Evolutionary conservation across 75 land plant genomes (phyloP).

Genomic region (Selaginella tamariscina): DNA sequence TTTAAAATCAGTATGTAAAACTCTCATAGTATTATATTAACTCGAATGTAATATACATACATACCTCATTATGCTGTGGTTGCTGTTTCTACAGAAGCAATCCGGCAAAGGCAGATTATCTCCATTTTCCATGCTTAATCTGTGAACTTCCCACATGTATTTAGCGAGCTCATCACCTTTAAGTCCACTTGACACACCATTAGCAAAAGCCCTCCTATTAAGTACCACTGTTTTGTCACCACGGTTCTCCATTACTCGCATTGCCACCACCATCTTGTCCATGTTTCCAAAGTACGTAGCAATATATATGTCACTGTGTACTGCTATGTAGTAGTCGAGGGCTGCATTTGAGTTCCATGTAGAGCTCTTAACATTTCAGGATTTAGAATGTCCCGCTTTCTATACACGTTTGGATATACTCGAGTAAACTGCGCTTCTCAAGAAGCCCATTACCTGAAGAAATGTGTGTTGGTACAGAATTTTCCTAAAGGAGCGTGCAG

Average conservation of each 20-base stretch:
- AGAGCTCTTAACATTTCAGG: constrained; percentile 35
- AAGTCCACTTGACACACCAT: constrained; percentile 30
- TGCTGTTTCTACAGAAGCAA: no score
- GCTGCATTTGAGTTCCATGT: constrained; percentile 92
- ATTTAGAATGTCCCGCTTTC: constrained; percentile 46
- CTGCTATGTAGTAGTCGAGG: constrained; percentile 64
- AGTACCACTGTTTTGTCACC: constrained; percentile 42
- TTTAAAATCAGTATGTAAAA: no score
- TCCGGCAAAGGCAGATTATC: constrained; percentile 60
- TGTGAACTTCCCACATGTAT: constrained; percentile 46
- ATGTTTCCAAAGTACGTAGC: constrained; percentile 92
- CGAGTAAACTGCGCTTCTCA: constrained; percentile 54
- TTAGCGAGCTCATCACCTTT: constrained; percentile 30
- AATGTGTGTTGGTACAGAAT: no score
- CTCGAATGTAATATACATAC: no score
- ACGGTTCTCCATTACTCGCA: constrained; percentile 48
- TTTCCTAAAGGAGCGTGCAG: no score
- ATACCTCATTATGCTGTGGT: no score
- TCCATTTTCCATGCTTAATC: constrained; percentile 38
- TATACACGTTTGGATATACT: constrained; percentile 43
- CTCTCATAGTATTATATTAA: no score
- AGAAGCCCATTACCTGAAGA: constrained; percentile 74
- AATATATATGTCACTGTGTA: constrained; percentile 71
- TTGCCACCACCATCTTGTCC: constrained; percentile 95
- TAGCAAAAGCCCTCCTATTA: constrained; percentile 46